phyloP scores from a whole-genome alignment of 192 early-diverging fungal species.

The Coemansia pectinata region DNA sequence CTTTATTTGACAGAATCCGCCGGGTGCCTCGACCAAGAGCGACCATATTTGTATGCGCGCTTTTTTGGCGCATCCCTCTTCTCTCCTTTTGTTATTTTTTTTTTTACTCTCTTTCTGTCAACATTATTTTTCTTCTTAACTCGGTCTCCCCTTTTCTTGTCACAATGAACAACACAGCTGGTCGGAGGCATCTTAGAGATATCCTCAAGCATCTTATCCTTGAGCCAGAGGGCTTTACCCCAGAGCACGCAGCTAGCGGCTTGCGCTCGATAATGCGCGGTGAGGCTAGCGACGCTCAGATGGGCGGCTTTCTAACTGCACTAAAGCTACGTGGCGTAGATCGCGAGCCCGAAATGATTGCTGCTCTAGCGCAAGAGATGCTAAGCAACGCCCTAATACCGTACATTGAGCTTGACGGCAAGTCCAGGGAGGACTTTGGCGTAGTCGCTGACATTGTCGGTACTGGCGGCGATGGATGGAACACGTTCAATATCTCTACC shows the following conservation, averaged over 20 bases:
- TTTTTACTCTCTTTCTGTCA: conserved; percentile 1
- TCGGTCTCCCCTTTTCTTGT: not conserved
- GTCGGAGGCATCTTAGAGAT: conserved; percentile 32
- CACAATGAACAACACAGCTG: conserved; percentile 4
- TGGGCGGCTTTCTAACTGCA: conserved; percentile 79
- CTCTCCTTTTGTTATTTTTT: conserved; percentile 1
- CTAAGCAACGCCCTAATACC: conserved; percentile 66
- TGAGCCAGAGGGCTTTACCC: conserved; percentile 61
- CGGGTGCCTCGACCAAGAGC: not conserved
- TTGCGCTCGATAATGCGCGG: conserved; percentile 74
- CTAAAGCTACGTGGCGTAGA: conserved; percentile 73
- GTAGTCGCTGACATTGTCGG: conserved; percentile 87
- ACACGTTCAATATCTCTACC: conserved; percentile 96
- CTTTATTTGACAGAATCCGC: not conserved
- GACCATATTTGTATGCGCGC: not conserved
- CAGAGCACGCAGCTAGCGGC: conserved; percentile 58
- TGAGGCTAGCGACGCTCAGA: conserved; percentile 75
- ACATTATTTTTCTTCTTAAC: not conserved
- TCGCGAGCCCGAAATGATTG: conserved; percentile 71
- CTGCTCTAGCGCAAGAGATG: conserved; percentile 77
- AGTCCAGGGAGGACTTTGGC: conserved; percentile 29
- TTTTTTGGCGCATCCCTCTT: not conserved
- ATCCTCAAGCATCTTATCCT: conserved; percentile 68
- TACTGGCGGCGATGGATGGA: conserved; percentile 93
- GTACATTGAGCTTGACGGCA: conserved; percentile 49